A percentile compares a stretch with the other conserved stretches of the same genome.
These are phyloP conservation scores for Carex parvula DNA, from an alignment of 176 grass and related monocot genomes.

Conservation along the genomic window DNA sequence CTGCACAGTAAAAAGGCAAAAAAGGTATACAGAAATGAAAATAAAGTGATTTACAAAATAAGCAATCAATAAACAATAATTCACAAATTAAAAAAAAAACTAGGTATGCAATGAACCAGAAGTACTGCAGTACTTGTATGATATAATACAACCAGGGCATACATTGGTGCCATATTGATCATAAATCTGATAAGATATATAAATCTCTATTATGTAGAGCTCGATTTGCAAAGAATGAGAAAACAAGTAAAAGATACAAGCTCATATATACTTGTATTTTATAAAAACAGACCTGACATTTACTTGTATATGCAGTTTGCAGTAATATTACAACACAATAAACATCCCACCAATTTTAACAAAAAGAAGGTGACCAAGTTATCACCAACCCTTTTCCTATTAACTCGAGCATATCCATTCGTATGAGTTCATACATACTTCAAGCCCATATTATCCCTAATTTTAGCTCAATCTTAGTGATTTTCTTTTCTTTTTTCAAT, in stretches of 20 bases:
- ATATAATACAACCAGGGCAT: not conserved
- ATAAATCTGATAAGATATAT: not conserved
- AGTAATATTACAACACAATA: not conserved
- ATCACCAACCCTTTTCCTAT: not conserved
- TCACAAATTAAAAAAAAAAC: not conserved
- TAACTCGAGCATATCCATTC: not conserved
- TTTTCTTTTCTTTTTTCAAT: not conserved
- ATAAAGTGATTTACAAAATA: not conserved
- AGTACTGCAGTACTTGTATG: not conserved
- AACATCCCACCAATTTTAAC: not conserved
- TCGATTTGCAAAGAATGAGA: not conserved
- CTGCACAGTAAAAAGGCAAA: conserved; percentile 37
- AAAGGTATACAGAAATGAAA: not conserved
- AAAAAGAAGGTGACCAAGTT: not conserved
- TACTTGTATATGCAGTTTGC: not conserved
- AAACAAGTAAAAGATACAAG: too few species aligned
- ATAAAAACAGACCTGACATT: not conserved
- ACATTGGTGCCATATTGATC: not conserved
- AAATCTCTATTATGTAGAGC: not conserved
- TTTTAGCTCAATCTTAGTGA: not conserved
- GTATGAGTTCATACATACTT: not conserved
- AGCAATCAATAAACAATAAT: not conserved
- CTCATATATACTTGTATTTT: not conserved
- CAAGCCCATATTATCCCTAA: not conserved
- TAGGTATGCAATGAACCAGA: not conserved